Evolutionary conservation across 345 rosid genomes (phyloP).

Genomic region (Lagerstroemia speciosa): DNA sequence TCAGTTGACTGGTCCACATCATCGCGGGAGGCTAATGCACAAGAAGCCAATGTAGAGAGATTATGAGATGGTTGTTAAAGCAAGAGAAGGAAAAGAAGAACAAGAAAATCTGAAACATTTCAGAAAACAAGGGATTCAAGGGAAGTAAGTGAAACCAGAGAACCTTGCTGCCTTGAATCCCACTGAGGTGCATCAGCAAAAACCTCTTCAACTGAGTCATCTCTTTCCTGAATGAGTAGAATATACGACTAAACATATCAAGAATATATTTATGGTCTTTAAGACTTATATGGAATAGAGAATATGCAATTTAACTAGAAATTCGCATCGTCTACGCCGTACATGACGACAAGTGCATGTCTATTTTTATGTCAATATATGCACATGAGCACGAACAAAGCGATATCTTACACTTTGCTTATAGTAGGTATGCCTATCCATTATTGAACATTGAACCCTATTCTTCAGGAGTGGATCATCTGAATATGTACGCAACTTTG

Average conservation of each 20-base stretch:
- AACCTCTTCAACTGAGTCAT: conserved; percentile 46
- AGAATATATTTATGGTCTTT: neutral
- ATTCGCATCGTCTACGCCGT: neutral
- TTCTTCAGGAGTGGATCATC: neutral
- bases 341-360: neutral
- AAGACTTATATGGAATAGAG: neutral
- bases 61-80: neutral
- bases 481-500: neutral
- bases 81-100: neutral
- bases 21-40: conserved; percentile 2
- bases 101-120: conserved; percentile 42
- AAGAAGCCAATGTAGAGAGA: neutral
- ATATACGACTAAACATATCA: neutral
- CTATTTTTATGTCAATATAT: too few relatives aligned
- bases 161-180: conserved; percentile 67
- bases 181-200: conserved; percentile 44
- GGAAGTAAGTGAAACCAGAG: conserved; percentile 6
- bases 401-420: neutral
- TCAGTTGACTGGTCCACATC: conserved; percentile 9
- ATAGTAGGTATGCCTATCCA: neutral
- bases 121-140: conserved; percentile 39
- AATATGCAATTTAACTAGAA: neutral
- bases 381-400: neutral
- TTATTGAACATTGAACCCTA: neutral
- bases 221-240: conserved; percentile 45